A percentile compares a stretch with the other conserved stretches of the same genome.
These are phyloP conservation scores for Phytopythium boreale DNA, from an alignment of 352 stramenopile genomes.

Conservation along the genomic window DNA sequence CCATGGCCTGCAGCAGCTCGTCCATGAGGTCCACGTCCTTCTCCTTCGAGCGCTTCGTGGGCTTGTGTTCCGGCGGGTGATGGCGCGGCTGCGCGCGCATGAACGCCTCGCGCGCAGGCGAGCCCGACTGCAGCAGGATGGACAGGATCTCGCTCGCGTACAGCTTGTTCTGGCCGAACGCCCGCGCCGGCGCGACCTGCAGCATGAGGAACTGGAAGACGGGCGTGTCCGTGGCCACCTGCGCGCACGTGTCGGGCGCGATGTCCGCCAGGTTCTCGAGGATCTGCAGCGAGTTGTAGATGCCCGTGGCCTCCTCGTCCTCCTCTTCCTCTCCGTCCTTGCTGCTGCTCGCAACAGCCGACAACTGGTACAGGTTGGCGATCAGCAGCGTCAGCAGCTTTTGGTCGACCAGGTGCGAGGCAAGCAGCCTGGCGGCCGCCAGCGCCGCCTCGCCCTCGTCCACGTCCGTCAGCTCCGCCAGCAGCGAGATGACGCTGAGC, in stretches of 20 bases:
- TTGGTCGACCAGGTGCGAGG: constrained; percentile 57
- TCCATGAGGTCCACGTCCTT: constrained; percentile 84
- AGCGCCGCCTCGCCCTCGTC: constrained; percentile 46
- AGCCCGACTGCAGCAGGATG: constrained; percentile 74
- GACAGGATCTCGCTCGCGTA: constrained; percentile 84
- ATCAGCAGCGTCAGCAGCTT: constrained; percentile 55
- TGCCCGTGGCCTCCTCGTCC: constrained; percentile 38
- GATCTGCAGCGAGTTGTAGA: constrained; percentile 83
- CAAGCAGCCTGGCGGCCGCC: constrained; percentile 35
- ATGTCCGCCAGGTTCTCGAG: constrained; percentile 77
- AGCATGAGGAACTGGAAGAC: constrained; percentile 62
- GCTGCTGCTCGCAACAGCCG: constrained; percentile 6
- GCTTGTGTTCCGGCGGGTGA: not conserved
- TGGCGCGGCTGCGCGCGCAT: constrained; percentile 22
- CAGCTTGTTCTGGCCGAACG: constrained; percentile 75
- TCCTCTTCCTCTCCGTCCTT: constrained; percentile 45
- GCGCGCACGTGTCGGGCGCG: constrained; percentile 35
- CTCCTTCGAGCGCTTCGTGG: constrained; percentile 9
- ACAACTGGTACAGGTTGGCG: constrained; percentile 39
- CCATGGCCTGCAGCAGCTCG: constrained; percentile 86
- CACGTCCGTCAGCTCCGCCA: constrained; percentile 72
- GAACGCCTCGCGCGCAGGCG: constrained; percentile 34
- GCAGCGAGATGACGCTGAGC: constrained; percentile 45
- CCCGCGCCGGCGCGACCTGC: constrained; percentile 31
- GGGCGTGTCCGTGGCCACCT: constrained; percentile 40